Conservation (phyloP, 2,329 filamentous ascomycete species). For the Xylaria sp. region DNA sequence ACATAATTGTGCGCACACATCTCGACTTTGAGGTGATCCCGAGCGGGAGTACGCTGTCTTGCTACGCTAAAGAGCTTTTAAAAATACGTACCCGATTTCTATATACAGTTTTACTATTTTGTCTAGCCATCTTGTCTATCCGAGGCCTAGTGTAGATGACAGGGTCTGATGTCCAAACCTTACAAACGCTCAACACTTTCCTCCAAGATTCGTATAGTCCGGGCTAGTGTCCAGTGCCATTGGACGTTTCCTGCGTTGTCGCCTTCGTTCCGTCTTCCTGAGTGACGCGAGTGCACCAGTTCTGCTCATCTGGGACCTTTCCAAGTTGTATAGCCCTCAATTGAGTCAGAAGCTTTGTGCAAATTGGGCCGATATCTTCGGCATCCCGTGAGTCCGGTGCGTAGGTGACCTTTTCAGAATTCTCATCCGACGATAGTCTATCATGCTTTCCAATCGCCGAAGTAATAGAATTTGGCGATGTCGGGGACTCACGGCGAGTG, state of each 20-base stretch:
- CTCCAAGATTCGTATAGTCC: conserved; percentile 32
- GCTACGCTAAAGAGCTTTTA: too few species aligned
- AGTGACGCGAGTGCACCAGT: conserved; percentile 66
- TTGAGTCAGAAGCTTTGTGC: conserved; percentile 72
- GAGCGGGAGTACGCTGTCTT: too few species aligned
- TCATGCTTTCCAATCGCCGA: conserved; percentile 43
- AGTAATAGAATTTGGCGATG: conserved; percentile 48
- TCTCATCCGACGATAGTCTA: conserved; percentile 47
- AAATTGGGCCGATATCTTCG: conserved; percentile 76
- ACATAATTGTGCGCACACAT: too few species aligned
- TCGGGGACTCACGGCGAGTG: conserved; percentile 62
- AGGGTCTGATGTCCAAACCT: background rate
- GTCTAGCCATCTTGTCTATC: conserved; percentile 1
- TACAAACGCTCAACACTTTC: background rate
- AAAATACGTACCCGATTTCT: background rate
- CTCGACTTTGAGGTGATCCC: too few species aligned
- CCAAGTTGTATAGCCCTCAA: conserved; percentile 88
- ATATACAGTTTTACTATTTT: conserved; percentile 8
- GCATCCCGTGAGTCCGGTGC: conserved; percentile 53
- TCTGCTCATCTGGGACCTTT: conserved; percentile 75
- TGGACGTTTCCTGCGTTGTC: conserved; percentile 35
- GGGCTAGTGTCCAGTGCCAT: conserved; percentile 31
- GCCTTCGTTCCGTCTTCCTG: conserved; percentile 53
- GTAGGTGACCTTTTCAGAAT: conserved; percentile 60
- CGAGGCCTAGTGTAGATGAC: background rate